These are phyloP conservation scores for Fusarium circinatum DNA, from an alignment of 2,329 filamentous ascomycete genomes.

Conservation along the genomic window DNA sequence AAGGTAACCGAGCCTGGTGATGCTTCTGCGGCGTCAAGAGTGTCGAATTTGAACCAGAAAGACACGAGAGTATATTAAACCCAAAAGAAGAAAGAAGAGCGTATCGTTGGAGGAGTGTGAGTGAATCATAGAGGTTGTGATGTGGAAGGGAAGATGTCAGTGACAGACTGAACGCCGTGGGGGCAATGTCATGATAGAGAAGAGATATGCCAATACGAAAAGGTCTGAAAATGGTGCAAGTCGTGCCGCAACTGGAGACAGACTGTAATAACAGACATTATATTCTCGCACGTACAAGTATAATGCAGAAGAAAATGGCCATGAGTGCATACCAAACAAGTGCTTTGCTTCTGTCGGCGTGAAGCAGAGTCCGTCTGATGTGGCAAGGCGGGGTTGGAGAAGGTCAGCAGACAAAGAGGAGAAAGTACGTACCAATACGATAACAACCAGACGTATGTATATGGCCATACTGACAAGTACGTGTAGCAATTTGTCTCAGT, in stretches of 20 bases:
- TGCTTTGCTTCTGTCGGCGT: conserved; percentile 2
- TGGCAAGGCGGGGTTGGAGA: conserved; percentile 24
- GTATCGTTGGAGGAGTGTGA: no score
- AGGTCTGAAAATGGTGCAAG: not conserved
- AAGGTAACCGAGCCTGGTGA: not conserved
- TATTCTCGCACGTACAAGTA: not conserved
- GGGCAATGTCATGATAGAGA: not conserved
- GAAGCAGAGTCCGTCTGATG: conserved; percentile 18
- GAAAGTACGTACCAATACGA: not conserved
- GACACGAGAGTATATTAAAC: no score
- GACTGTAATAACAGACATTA: not conserved
- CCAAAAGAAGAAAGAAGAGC: not conserved
- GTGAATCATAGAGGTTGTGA: conserved; percentile 4
- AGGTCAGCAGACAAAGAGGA: conserved; percentile 31
- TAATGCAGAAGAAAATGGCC: not conserved
- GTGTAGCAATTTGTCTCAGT: not conserved
- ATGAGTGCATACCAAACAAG: not conserved
- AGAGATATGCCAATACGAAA: not conserved
- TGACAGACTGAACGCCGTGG: not conserved
- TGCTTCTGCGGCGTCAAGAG: not conserved
- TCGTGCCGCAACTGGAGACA: not conserved
- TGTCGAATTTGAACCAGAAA: not conserved
- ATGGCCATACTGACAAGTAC: not conserved
- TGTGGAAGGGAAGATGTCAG: not conserved
- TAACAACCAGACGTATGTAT: not conserved